Evolutionary conservation across 1,284 basidiomycete species (phyloP).

Genomic region (Bjerkandera adusta): DNA sequence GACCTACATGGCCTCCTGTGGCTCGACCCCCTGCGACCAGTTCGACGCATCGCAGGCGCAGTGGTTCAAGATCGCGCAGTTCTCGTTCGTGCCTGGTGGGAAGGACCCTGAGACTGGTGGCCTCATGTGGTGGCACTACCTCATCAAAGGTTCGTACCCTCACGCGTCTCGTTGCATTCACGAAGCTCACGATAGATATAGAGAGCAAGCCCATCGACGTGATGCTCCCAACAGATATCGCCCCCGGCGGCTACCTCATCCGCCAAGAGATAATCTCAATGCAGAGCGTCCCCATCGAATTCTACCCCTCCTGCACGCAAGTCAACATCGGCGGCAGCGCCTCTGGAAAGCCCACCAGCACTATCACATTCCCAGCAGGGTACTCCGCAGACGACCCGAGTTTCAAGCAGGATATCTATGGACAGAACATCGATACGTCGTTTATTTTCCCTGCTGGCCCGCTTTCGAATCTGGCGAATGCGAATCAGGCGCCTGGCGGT

Average conservation of each 20-base stretch:
- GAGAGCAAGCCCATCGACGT: constrained; percentile 37
- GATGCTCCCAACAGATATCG: constrained; percentile 51
- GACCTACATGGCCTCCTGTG: constrained; percentile 70
- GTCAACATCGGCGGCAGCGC: constrained; percentile 51
- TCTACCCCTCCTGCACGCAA: constrained; percentile 67
- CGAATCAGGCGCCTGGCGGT: too few species aligned
- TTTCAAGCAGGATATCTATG: constrained; percentile 29
- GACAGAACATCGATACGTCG: not conserved
- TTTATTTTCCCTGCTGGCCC: too few species aligned
- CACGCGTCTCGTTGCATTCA: not conserved
- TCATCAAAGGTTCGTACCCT: constrained; percentile 33
- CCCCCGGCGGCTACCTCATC: constrained; percentile 63
- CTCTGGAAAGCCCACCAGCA: constrained; percentile 44
- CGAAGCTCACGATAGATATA: constrained; percentile 30
- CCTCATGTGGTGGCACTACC: constrained; percentile 39
- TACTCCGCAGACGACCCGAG: constrained; percentile 65
- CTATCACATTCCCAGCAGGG: constrained; percentile 61
- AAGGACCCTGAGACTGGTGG: constrained; percentile 34
- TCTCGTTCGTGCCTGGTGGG: constrained; percentile 36
- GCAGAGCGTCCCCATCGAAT: constrained; percentile 59
- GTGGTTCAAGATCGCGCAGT: constrained; percentile 69
- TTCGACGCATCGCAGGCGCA: constrained; percentile 56
- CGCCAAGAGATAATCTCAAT: constrained; percentile 69
- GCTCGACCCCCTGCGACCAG: constrained; percentile 51
- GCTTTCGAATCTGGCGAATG: too few species aligned